Conservation (phyloP, 345 rosid species). For the Bruguiera sexangula region DNA sequence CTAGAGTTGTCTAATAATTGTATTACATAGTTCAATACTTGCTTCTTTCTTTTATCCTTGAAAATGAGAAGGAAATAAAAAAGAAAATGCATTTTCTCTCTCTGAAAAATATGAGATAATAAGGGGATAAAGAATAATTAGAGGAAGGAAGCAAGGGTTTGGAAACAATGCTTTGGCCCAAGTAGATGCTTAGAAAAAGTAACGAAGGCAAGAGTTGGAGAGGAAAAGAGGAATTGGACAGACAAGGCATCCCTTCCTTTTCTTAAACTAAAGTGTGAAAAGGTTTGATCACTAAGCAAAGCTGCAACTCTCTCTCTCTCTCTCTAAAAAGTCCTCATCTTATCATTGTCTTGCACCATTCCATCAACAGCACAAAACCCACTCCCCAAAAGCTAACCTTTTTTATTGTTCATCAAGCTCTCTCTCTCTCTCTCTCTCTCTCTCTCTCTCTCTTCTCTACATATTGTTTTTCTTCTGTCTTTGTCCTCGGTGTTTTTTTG, state of each 20-base stretch:
- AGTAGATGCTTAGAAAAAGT: slow-evolving; percentile 4
- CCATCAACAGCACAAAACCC: slow-evolving; percentile 6
- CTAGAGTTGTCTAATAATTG: no score
- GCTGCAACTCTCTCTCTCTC: not conserved
- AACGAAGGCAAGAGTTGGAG: slow-evolving; percentile 17
- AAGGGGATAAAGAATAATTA: not conserved
- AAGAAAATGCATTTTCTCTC: no score
- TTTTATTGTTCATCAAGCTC: slow-evolving; percentile 5
- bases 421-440: slow-evolving; percentile 24
- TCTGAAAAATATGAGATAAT: no score
- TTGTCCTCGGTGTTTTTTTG: not conserved
- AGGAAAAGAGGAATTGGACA: slow-evolving; percentile 21
- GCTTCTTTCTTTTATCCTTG: no score
- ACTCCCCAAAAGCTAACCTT: slow-evolving; percentile 15
- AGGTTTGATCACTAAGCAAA: slow-evolving; percentile 47
- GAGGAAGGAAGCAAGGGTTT: no score
- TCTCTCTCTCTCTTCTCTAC: slow-evolving; percentile 21
- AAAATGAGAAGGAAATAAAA: no score
- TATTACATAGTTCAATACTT: no score
- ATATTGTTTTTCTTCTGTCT: not conserved
- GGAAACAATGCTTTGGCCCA: not conserved
- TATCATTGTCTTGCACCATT: slow-evolving; percentile 13
- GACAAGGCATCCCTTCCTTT: slow-evolving; percentile 52
- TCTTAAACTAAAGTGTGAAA: slow-evolving; percentile 26
- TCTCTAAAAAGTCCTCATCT: slow-evolving; percentile 14